Percentiles rank a stretch among this genome's conserved stretches.
Evolutionary conservation across 768 basidiomycete genomes (phyloP).

Genomic region (Grammothele lineata): DNA sequence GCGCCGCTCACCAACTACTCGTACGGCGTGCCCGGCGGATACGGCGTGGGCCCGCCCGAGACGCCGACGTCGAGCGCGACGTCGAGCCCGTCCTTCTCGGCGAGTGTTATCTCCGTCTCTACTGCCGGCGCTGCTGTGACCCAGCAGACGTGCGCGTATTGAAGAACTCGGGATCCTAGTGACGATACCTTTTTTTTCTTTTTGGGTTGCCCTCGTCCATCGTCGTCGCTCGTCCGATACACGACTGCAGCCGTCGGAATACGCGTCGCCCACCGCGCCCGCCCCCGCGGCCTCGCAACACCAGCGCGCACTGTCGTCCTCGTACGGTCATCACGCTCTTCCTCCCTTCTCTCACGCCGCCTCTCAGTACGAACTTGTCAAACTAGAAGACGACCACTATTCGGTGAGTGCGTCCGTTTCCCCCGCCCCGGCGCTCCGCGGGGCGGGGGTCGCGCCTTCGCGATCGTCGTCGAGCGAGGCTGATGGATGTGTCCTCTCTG

Average conservation of each 20-base stretch:
- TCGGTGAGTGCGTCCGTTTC: slow-evolving; percentile 33
- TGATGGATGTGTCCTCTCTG: neutral
- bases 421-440: neutral
- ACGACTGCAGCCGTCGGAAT: slow-evolving; percentile 67
- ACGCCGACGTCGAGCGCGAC: slow-evolving; percentile 71
- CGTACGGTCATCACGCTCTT: slow-evolving; percentile 15
- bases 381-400: slow-evolving; percentile 65
- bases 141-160: slow-evolving; percentile 27
- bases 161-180: slow-evolving; percentile 55
- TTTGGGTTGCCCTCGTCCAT: no score
- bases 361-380: slow-evolving; percentile 44
- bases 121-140: slow-evolving; percentile 22
- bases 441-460: neutral
- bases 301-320: slow-evolving; percentile 7
- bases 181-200: slow-evolving; percentile 37
- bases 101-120: slow-evolving; percentile 56
- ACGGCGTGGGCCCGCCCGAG: slow-evolving; percentile 52
- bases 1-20: slow-evolving; percentile 39
- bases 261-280: slow-evolving; percentile 35
- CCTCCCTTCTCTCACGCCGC: slow-evolving; percentile 18
- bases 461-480: no score
- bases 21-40: slow-evolving; percentile 45
- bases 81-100: slow-evolving; percentile 82
- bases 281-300: slow-evolving; percentile 22
- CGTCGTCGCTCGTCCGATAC: no score